A percentile compares a stretch with the other conserved stretches of the same genome.
Conservation (phyloP, 192 early-diverging fungal genomes). For the Tieghemiomyces parasiticus region DNA sequence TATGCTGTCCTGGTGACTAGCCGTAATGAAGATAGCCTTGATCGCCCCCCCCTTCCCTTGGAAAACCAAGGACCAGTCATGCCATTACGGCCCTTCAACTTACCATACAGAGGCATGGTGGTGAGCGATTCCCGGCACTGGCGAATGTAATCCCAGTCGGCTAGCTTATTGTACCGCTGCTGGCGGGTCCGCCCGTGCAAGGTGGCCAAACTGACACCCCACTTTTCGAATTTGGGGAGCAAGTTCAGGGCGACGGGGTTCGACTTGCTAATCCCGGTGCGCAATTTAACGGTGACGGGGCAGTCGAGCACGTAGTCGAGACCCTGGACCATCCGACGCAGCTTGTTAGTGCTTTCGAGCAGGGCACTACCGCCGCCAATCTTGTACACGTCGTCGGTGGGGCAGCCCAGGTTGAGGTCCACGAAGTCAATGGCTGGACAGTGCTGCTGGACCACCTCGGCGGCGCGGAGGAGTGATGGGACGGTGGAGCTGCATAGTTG, state of each 20-base stretch:
- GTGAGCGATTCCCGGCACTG: slow-evolving; percentile 28
- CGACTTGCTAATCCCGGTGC: slow-evolving; percentile 54
- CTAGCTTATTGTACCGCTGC: slow-evolving; percentile 79
- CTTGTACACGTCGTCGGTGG: slow-evolving; percentile 74
- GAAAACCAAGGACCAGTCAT: too few species aligned
- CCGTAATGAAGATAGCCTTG: too few species aligned
- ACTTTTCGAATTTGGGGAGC: slow-evolving; percentile 45
- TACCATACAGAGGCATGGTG: slow-evolving; percentile 23
- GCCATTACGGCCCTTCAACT: too few species aligned
- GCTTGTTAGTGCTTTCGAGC: slow-evolving; percentile 41
- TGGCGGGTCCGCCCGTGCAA: slow-evolving; percentile 85
- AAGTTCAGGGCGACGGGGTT: slow-evolving; percentile 55
- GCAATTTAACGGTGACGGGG: slow-evolving; percentile 82
- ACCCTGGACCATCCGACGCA: slow-evolving; percentile 62
- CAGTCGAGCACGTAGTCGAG: slow-evolving; percentile 53
- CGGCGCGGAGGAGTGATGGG: slow-evolving; percentile 37
- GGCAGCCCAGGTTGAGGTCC: slow-evolving; percentile 94
- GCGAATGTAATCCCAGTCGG: slow-evolving; percentile 87
- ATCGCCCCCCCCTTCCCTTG: too few species aligned
- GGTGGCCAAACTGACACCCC: slow-evolving; percentile 48
- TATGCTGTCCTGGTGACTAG: too few species aligned
- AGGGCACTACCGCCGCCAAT: slow-evolving; percentile 75
- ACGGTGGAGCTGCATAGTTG: slow-evolving; percentile 62
- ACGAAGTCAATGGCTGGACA: slow-evolving; percentile 83
- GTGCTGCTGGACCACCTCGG: slow-evolving; percentile 50